Evolutionary conservation across 352 stramenopile species (phyloP).

Genomic region (Thalassiosira mediterranea): DNA sequence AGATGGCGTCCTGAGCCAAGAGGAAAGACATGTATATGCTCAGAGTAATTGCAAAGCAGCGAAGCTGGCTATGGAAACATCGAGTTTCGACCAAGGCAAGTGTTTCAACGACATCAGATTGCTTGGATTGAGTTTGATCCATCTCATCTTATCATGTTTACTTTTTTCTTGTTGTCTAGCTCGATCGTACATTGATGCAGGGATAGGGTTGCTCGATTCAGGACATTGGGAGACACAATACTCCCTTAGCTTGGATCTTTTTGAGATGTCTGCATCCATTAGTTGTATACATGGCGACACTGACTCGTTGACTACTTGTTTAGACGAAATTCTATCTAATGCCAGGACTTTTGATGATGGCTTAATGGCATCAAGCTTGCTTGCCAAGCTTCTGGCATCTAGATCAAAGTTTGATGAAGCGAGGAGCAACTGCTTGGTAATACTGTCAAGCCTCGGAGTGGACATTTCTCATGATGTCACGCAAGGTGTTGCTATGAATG

Average conservation of each 20-base stretch:
- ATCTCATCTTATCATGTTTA: neutral
- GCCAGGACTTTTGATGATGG: constrained; percentile 24
- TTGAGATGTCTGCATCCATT: constrained; percentile 16
- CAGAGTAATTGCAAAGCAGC: constrained; percentile 11
- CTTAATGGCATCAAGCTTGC: constrained; percentile 7
- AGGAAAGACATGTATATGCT: neutral
- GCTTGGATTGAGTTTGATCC: neutral
- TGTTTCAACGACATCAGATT: neutral
- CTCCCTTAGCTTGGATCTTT: constrained; percentile 5
- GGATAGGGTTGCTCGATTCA: constrained; percentile 5
- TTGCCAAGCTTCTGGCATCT: constrained; percentile 30
- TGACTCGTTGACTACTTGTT: constrained; percentile 1
- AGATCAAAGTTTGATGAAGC: constrained; percentile 14
- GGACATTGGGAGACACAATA: constrained; percentile 13
- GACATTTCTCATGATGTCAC: constrained; percentile 19
- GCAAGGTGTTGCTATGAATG: neutral
- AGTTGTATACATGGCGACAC: constrained; percentile 1
- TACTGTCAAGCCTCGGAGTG: constrained; percentile 22
- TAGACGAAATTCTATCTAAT: constrained; percentile 19
- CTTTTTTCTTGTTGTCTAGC: neutral
- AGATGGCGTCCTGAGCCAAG: constrained; percentile 9
- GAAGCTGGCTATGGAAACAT: constrained; percentile 20
- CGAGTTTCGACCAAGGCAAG: constrained; percentile 28
- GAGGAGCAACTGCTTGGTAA: constrained; percentile 7
- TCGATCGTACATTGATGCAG: constrained; percentile 7